Evolutionary conservation across 2,329 filamentous ascomycete genomes (phyloP), one percentile per base, ranked within the genome.

Genomic region (Scopulariopsis brevicaulis): DNA sequence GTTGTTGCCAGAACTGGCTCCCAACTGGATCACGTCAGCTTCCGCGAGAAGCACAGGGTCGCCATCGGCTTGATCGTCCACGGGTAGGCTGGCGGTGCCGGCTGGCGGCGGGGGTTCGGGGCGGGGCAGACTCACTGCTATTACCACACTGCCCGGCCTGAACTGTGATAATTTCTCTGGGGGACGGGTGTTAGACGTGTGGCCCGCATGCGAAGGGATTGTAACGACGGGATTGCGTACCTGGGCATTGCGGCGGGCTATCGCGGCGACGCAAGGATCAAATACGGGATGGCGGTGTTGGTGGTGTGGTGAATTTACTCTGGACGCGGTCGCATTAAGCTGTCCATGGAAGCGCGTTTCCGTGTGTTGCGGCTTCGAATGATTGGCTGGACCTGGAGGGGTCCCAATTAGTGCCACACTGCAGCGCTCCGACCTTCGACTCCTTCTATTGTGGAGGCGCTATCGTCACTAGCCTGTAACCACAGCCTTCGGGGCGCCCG

Each of bases 121-220:
- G 60, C 62, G 58, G 59, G 62, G 64, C 60, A 61, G 62, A 88
- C 89, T 79, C 71, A 96, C 92, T 93, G 84, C 92, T 96, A 77
- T 97, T 97, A 82, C 93, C 94, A 81, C 94, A 97, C 76, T 97
- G 94, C 82, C 94, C 94, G 64, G 95, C 93, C 77, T 99, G 94
- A 67, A 99, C 88, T 62, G 95, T 99, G 74, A 99, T 99, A 68
- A 99, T 99, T 83, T 99, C 94, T 75, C 94, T 96, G 66, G 1
- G 58, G 18, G 20, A 10, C 12, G 3, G n/a, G 35, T 22, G 56
- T 60, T 58, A 60, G 56, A 55, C 51, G 43, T 24, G 25, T 12
- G 25, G 14, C 18, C 48, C 4, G 28, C 15, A 15, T 32, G 18
- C 20, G 25, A 40, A 18, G n/a, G 40, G 24, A 25, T 56, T 50